A percentile compares a stretch with the other conserved stretches of the same genome.
These are phyloP conservation scores for Cotoneaster glaucophyllus DNA, from an alignment of 306 rosid genomes.

Conservation along the genomic window DNA sequence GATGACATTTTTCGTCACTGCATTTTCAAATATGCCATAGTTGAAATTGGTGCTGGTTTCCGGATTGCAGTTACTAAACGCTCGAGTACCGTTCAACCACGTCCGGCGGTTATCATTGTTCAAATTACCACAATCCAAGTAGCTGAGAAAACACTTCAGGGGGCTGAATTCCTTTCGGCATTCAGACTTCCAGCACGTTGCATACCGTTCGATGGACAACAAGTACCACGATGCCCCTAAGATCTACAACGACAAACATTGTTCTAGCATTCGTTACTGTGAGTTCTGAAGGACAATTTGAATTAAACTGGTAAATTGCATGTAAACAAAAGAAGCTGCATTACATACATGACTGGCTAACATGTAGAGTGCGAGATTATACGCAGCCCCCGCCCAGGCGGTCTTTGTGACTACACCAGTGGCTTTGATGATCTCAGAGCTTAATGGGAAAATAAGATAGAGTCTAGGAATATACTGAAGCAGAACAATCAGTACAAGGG, in stretches of 20 bases:
- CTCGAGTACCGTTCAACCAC: constrained; percentile 54
- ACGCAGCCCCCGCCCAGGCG: constrained; percentile 99
- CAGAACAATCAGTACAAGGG: constrained; percentile 72
- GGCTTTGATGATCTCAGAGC: constrained; percentile 84
- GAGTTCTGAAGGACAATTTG: not conserved
- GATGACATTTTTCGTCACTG: constrained; percentile 49
- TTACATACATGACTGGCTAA: constrained; percentile 78
- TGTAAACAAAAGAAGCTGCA: constrained; percentile 8
- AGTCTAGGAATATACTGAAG: constrained; percentile 81
- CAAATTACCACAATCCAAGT: constrained; percentile 60
- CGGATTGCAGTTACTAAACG: constrained; percentile 67
- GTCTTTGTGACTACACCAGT: constrained; percentile 83
- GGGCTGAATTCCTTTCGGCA: constrained; percentile 58
- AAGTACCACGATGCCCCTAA: constrained; percentile 91
- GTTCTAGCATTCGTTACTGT: not conserved
- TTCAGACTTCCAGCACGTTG: constrained; percentile 71
- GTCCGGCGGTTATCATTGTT: constrained; percentile 28
- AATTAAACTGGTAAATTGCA: not conserved
- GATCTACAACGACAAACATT: constrained; percentile 40
- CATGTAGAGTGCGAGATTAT: constrained; percentile 85
- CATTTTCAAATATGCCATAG: constrained; percentile 56
- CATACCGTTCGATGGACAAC: constrained; percentile 69
- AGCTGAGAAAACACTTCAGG: constrained; percentile 38
- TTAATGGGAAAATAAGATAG: constrained; percentile 77
- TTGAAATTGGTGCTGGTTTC: constrained; percentile 35